Base-by-base conservation (phyloP, 2,329 filamentous ascomycete species). In the Aspergillus melleus region DNA sequence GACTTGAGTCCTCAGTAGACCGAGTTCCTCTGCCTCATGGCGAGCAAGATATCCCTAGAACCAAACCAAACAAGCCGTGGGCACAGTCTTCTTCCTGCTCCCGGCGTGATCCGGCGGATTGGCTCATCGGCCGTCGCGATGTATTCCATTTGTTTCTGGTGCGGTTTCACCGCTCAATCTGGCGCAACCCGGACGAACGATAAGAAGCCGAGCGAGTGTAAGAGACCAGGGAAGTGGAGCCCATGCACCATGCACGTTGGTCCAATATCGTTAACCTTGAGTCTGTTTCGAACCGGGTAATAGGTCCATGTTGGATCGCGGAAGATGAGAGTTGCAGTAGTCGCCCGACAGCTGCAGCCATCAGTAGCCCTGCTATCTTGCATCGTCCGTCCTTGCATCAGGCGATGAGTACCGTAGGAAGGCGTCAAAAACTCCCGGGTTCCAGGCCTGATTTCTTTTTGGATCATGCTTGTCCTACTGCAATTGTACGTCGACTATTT, bases 81-180 rank as follows among this genome's bases (percentile, higher is more conserved):
- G 49, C 54, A 57, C 57, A 51, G 53, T 54, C 51, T 52, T 49
- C 54, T 57, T 56, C 53, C 58, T 65, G 61, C 55, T 64, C 64
- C 66, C 67, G 65, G 55, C 56, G 54, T 63, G 62, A 65, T 69
- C 68, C 68, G 68, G 63, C 60, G 61, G 52, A 66, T 54, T 69
- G 68, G 68, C 64, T 65, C 60, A 53, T 50, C 32, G 47, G 6
- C 49, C 36, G 52, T 59, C 46, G 49, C 12, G 16, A 20, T 63
- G 59, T 60, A 56, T 66, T 60, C 57, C 53, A 57, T 61, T 57
- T 57, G 58, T 50, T 63, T 61, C 61, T 60, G 58, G 57, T 57
- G 59, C 53, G 49, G 65, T 67, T 69, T 69, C 67, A 69, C 67
- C 67, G 67, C 67, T 68, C 59, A 56, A 57, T 60, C 63, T 62